Evolutionary conservation across 768 basidiomycete species (phyloP), one percentile per base, ranked within the genome.

Genomic region (Agrocybe pediades): DNA sequence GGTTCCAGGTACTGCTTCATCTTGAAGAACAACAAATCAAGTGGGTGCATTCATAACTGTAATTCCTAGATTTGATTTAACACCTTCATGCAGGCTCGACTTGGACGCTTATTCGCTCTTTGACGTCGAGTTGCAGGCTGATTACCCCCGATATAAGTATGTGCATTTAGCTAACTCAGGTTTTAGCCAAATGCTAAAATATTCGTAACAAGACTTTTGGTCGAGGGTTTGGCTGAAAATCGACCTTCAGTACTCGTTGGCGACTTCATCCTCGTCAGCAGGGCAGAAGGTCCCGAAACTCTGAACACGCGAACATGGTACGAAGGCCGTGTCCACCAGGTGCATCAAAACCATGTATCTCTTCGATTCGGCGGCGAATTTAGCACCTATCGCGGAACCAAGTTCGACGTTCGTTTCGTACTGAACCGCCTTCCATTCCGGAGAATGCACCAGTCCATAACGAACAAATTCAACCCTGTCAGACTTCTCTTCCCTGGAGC

Each of bases 191-290:
- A 43, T 49, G 46, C 41, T 24, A 27, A 20, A 16, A 1, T 39
- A 11, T 13, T 40, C 15, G 2, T 21, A 30, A 3, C 6, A 33
- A 85, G 83, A 21, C 65, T 86, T 5, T 51, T 68, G 26, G 82
- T 87, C 8, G 72, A 79, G 26, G 84, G 83, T 5, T 68, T 85
- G 1, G 81, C 79, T 2, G 82, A 85, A 65, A 79, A 80, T 45
- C 72, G 84, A 3, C 84, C 84, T 0, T 82, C 79, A 19, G 81
- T 86, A 15, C 71, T 84, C 16, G 73, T 83, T 16, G 84, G 83
- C 46, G 73, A 79, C 63, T 75, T 62, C 53, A 74, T 77, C 47
- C 69, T 68, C 24, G 69, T 75, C 53, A 71, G 67, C 56, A 65
- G 59, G 41, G 40, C 61, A 1, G 63, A 54, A 55, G 63, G 55